These are phyloP conservation scores for Pinus taeda DNA, from an alignment of 75 land plant species.

Conservation along the genomic window DNA sequence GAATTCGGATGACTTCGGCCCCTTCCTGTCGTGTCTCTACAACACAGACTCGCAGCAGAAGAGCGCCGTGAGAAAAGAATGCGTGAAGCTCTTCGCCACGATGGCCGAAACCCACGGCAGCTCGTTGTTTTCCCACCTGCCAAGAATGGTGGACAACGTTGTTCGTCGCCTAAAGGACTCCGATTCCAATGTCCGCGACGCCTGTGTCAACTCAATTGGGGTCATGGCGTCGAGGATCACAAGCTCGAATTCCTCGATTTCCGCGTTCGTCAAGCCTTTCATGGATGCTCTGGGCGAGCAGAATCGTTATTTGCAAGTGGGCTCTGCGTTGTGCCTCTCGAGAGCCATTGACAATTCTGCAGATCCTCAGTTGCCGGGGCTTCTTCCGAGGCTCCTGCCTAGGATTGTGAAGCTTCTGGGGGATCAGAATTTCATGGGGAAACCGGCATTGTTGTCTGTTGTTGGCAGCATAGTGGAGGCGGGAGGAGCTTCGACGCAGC, in stretches of 20 bases:
- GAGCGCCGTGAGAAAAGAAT: constrained; percentile 72
- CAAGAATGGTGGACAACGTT: constrained; percentile 58
- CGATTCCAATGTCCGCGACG: constrained; percentile 79
- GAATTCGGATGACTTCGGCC: constrained; percentile 48
- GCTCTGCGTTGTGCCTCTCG: constrained; percentile 74
- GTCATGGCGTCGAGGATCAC: constrained; percentile 36
- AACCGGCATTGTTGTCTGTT: constrained; percentile 61
- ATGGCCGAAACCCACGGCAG: constrained; percentile 55
- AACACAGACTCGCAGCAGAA: constrained; percentile 64
- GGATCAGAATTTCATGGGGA: constrained; percentile 66
- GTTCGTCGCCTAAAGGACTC: constrained; percentile 74
- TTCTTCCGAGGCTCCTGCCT: constrained; percentile 40
- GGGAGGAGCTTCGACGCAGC: constrained; percentile 28
- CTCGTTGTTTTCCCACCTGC: constrained; percentile 49
- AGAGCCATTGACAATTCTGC: constrained; percentile 62
- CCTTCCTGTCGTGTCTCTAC: constrained; percentile 66
- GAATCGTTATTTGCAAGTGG: constrained; percentile 49
- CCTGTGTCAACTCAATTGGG: constrained; percentile 71
- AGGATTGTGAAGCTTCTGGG: constrained; percentile 56
- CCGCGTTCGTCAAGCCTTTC: constrained; percentile 58
- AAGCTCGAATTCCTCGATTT: constrained; percentile 27
- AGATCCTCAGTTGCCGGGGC: constrained; percentile 36
- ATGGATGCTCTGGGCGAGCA: constrained; percentile 71
- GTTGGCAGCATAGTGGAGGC: constrained; percentile 49
- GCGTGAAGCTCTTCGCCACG: constrained; percentile 52